Percentiles rank a stretch among this genome's conserved stretches.
Conservation (phyloP, 2,329 filamentous ascomycete genomes). For the Thielaviopsis euricoi region DNA sequence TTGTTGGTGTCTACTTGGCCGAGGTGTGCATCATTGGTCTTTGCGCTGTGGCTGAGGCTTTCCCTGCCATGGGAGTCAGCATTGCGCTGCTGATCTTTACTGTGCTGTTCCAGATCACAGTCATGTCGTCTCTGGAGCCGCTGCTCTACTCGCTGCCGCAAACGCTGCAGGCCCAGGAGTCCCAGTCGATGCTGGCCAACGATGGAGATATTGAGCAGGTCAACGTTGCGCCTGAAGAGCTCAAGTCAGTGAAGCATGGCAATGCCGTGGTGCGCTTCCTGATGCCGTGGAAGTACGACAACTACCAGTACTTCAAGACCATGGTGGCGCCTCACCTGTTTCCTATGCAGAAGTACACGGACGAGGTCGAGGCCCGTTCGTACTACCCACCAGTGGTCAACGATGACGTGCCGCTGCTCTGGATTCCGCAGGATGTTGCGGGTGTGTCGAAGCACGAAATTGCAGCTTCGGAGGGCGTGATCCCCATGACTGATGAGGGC, state of each 20-base stretch:
- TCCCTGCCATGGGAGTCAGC: slow-evolving; percentile 61
- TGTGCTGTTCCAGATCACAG: slow-evolving; percentile 56
- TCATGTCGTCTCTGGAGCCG: slow-evolving; percentile 53
- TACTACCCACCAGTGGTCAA: slow-evolving; percentile 59
- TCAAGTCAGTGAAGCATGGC: background rate
- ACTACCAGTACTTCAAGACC: slow-evolving; percentile 54
- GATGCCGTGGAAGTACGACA: slow-evolving; percentile 58
- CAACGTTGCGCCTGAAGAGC: slow-evolving; percentile 8
- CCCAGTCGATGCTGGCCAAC: slow-evolving; percentile 22
- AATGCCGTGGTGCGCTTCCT: slow-evolving; percentile 23
- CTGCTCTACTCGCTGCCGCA: slow-evolving; percentile 57
- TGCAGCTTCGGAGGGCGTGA: slow-evolving; percentile 50
- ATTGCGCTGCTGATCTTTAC: slow-evolving; percentile 60
- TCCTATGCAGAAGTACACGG: slow-evolving; percentile 17
- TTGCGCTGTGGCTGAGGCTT: slow-evolving; percentile 50
- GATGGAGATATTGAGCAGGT: slow-evolving; percentile 16
- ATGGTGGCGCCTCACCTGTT: slow-evolving; percentile 44
- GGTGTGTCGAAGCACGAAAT: slow-evolving; percentile 68
- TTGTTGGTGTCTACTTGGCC: slow-evolving; percentile 65
- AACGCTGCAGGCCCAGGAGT: slow-evolving; percentile 31
- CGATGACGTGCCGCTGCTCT: slow-evolving; percentile 50
- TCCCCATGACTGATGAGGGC: slow-evolving; percentile 67
- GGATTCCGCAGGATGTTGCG: slow-evolving; percentile 63
- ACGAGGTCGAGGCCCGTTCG: slow-evolving; percentile 45
- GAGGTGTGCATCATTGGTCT: slow-evolving; percentile 69